Evolutionary conservation across 2,329 filamentous ascomycete species (phyloP), one percentile per base, ranked within the genome.

Genomic region (Sclerotinia trifoliorum): DNA sequence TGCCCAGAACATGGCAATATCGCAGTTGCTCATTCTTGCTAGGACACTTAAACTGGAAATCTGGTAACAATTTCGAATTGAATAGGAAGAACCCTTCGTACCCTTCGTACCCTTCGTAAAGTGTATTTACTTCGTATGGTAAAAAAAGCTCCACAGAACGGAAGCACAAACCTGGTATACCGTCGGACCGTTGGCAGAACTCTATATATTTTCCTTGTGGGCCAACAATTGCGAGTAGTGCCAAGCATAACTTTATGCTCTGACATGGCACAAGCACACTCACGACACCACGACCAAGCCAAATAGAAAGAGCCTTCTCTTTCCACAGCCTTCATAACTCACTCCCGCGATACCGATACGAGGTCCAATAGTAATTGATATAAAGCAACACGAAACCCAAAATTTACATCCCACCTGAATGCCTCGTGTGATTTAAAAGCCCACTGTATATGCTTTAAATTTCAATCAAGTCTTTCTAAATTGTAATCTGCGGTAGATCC

Each of bases 201-300:
- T 57, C 42, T 57, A n/a, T 57, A 24, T 8, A 7, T 42, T 15
- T 57, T 57, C 35, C 35, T 57, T 57, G 55, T 57, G 55, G 55
- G 55, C 42, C 55, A 19, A 42, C 32, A n/a, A 5, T 19, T 42
- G 55, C 32, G 42, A 39, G 11, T 7, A 39, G 3, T 39, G 35
- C 10, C 35, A 39, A 57, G 55, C 55, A 57, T 57, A 57, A 57
- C 55, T 57, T 57, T 57, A 42, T 57, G 55, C 55, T 39, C 35
- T 39, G 35, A 11, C 10, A 35, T 39, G 55, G 42, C 35, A 24
- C 7, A 5, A 32, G n/a, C 7, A 32, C 5, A 42, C 13, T 19
- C 32, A n/a, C 21, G n/a, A 42, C 15, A 17, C 32, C 13, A 56
- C 32, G 15, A 56, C 35, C 54, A 56, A 39, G 21, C 15, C 29